Conservation (phyloP, 108 stramenopile genomes). For the Cylindrotheca closterium region DNA sequence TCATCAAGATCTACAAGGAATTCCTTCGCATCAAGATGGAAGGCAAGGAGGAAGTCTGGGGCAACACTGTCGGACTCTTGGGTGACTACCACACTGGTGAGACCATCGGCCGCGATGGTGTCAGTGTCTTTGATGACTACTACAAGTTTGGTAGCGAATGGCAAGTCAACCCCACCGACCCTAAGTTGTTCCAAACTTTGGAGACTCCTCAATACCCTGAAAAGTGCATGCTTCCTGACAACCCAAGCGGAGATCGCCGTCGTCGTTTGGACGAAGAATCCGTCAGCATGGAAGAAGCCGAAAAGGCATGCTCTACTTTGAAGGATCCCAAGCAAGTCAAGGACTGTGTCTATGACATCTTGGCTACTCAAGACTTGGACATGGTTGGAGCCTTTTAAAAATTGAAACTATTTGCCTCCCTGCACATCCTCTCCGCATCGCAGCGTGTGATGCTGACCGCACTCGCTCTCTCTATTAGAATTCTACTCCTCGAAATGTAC, state of each 20-base stretch:
- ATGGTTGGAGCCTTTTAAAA: too few species aligned
- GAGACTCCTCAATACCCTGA: neutral
- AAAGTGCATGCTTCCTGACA: neutral
- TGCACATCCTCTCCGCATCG: too few species aligned
- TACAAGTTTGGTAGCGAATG: neutral
- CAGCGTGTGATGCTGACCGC: too few species aligned
- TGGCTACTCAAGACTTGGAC: too few species aligned
- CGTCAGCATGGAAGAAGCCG: too few species aligned
- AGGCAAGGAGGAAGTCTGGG: neutral
- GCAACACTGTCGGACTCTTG: neutral
- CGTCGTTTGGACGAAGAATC: too few species aligned
- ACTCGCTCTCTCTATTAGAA: too few species aligned
- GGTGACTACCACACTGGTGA: neutral
- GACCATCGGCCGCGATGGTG: neutral
- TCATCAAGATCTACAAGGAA: neutral
- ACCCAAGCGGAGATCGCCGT: neutral
- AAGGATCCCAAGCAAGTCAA: too few species aligned
- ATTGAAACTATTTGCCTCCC: too few species aligned
- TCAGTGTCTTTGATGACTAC: neutral
- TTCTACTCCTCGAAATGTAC: too few species aligned
- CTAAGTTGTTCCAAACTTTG: neutral
- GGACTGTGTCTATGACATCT: too few species aligned
- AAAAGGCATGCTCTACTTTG: too few species aligned
- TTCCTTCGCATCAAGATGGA: neutral
- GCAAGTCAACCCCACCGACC: neutral